Evolutionary conservation across 306 rosid genomes (phyloP), one percentile per base, ranked within the genome.

Genomic region (Delonix regia): DNA sequence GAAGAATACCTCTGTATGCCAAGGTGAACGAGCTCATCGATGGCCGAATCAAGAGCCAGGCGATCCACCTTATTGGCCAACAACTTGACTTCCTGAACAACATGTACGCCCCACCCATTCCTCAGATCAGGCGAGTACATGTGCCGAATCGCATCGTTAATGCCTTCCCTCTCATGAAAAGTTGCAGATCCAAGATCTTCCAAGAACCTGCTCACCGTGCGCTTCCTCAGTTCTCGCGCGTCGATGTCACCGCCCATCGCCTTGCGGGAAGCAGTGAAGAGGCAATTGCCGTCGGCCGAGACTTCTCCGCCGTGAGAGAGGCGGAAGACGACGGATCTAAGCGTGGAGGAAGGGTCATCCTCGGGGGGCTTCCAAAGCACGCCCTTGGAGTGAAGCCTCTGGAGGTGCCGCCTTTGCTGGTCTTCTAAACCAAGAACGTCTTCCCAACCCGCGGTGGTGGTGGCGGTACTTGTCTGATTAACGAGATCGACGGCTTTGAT

Each of bases 261-360:
- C 86, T 92, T 92, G 61, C 80, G 84, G 2, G 97, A 90, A 75
- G 99, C 99, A 45, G 98, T 92, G 84, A 92, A 95, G 19, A 95
- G 82, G 73, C 98, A 95, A 88, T 95, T 95, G 1, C 99, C 98
- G 59, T 95, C 99, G 28, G 99, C 64, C 0, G 97, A 93, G n/a
- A 95, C 98, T 82, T 95, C 98, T 0, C 99, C 98, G 45, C 99
- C 99, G 69, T 95, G 91, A 0, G 98, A 89, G 21, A 95, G 94
- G 4, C 94, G 88, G 86, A 95, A 95, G 0, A 92, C 91, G 15
- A 89, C 90, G 25, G 98, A 86, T 85, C 91, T 90, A 41, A 82
- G 69, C 2, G 83, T 5, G 0, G 90, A 78, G 0, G 86, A 86
- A 0, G 82, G 78, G 18, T 81, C 91, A 41, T 38, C 87, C 81